Percentiles rank a stretch among this genome's conserved stretches.
These are phyloP conservation scores for Exophiala spinifera DNA, from an alignment of 2,329 filamentous ascomycete genomes.

Conservation along the genomic window DNA sequence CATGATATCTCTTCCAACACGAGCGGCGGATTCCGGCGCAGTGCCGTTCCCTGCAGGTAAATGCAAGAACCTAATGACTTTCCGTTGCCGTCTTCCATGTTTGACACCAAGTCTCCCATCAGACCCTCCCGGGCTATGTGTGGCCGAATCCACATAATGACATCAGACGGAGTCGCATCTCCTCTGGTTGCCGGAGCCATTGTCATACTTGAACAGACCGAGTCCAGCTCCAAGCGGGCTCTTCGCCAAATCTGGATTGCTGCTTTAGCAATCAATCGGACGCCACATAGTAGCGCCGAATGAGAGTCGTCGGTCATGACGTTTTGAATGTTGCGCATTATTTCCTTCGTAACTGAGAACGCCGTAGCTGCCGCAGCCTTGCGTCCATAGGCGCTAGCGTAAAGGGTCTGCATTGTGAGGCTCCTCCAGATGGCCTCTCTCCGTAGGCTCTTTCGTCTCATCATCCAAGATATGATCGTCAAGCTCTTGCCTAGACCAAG, in stretches of 20 bases:
- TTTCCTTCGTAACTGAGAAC: conserved; percentile 55
- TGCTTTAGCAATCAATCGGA: conserved; percentile 56
- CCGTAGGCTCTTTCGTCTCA: conserved; percentile 54
- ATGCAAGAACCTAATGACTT: conserved; percentile 42
- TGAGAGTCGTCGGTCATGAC: conserved; percentile 52
- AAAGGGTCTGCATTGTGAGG: conserved; percentile 56
- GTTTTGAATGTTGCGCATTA: conserved; percentile 53
- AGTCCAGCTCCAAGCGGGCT: conserved; percentile 55
- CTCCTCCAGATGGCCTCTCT: conserved; percentile 59
- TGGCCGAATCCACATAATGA: conserved; percentile 52
- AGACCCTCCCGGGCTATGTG: conserved; percentile 52
- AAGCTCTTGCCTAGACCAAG: conserved; percentile 51
- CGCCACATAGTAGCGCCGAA: conserved; percentile 49
- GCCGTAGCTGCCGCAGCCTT: conserved; percentile 56
- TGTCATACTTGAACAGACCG: conserved; percentile 48
- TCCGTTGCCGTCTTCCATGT: conserved; percentile 33
- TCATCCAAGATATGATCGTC: conserved; percentile 53
- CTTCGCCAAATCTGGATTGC: conserved; percentile 59
- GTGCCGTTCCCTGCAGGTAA: conserved; percentile 49
- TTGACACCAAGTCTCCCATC: conserved; percentile 49
- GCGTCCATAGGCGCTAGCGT: conserved; percentile 56
- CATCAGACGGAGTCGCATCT: conserved; percentile 36
- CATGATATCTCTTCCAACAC: conserved; percentile 32
- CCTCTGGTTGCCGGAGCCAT: conserved; percentile 36
- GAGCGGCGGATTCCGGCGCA: conserved; percentile 50